Evolutionary conservation across 164 flowering plant species (phyloP).

Genomic region (Magnolia officinalis): DNA sequence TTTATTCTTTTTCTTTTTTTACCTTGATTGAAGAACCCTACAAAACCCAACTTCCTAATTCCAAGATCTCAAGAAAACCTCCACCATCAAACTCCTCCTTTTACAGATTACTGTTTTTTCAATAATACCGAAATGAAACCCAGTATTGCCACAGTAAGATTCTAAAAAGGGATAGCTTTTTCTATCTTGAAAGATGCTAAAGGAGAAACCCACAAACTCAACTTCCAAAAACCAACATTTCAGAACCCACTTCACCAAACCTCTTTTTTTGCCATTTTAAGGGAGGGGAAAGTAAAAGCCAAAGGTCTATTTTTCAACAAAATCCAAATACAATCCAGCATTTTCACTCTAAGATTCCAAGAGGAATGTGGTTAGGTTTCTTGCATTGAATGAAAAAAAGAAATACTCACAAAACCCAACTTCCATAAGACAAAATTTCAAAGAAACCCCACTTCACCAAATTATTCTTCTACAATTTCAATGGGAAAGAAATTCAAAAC

Average conservation of each 20-base stretch:
- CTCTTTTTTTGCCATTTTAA: background rate
- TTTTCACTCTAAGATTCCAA: background rate
- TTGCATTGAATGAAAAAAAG: background rate
- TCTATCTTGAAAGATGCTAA: background rate
- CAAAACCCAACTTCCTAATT: background rate
- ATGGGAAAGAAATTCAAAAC: background rate
- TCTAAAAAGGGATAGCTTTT: background rate
- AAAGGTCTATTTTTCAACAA: background rate
- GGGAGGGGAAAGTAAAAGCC: background rate
- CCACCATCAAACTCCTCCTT: background rate
- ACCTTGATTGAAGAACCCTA: background rate
- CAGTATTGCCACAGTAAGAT: background rate
- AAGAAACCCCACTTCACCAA: background rate
- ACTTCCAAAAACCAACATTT: background rate
- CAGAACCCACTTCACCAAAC: background rate
- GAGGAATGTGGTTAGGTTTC: background rate
- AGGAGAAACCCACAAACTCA: background rate
- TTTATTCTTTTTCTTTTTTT: too few relatives aligned
- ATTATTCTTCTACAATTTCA: background rate
- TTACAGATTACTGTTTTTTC: background rate
- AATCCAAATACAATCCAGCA: background rate
- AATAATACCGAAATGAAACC: background rate
- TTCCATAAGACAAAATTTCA: background rate
- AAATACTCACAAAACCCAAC: background rate
- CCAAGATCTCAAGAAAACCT: constrained; percentile 1